These are phyloP conservation scores for Silene latifolia DNA, from an alignment of 148 eudicot genomes.

Conservation along the genomic window DNA sequence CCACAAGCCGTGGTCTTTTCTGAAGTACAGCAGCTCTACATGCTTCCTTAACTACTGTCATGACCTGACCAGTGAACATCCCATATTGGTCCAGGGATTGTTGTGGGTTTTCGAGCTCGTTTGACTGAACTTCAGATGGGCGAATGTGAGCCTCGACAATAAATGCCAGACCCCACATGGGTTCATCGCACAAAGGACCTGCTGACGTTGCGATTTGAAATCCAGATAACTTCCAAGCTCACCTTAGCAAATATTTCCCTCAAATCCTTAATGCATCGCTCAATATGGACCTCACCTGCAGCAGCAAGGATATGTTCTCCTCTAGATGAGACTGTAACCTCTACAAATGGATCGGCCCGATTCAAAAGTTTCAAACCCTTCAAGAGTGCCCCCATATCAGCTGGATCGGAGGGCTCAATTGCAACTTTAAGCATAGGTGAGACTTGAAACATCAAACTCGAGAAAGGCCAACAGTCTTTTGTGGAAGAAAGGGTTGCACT, in stretches of 20 bases:
- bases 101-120: constrained; percentile 37
- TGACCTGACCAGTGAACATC: constrained; percentile 80
- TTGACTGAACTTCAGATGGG: constrained; percentile 30
- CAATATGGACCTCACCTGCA: constrained; percentile 96
- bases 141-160: constrained; percentile 57
- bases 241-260: constrained; percentile 88
- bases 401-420: constrained; percentile 86
- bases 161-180: constrained; percentile 97
- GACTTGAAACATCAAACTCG: constrained; percentile 91
- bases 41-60: constrained; percentile 87
- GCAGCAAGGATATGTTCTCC: constrained; percentile 97
- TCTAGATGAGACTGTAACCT: constrained; percentile 80
- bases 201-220: constrained; percentile 86
- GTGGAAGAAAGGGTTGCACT: constrained; percentile 94
- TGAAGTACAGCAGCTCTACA: constrained; percentile 75
- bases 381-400: constrained; percentile 86
- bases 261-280: constrained; percentile 88
- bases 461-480: constrained; percentile 85
- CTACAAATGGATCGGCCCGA: constrained; percentile 93
- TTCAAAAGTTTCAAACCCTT: constrained; percentile 84
- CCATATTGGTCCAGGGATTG: constrained; percentile 65
- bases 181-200: constrained; percentile 94
- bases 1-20: constrained; percentile 73
- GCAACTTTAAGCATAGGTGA: constrained; percentile 93
- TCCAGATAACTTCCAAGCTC: constrained; percentile 80